Evolutionary conservation across 2,329 filamentous ascomycete genomes (phyloP), one percentile per base, ranked within the genome.

Genomic region (Endoconidiophora polonica): DNA sequence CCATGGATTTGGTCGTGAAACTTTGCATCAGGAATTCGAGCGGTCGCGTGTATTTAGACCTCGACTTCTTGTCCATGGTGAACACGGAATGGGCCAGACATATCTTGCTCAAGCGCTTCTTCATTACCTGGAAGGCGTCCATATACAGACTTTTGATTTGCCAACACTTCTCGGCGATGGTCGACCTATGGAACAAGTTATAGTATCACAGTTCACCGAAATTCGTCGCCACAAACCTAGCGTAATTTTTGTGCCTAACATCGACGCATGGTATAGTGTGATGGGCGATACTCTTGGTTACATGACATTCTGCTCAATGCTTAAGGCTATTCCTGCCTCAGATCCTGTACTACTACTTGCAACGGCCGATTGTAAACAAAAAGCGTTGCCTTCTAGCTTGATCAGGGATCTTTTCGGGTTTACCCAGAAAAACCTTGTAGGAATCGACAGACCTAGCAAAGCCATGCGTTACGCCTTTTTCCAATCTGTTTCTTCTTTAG

Each of bases 61-160:
- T 6, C 75, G 91, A 42, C 71, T 96, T 48, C 73, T 98, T 26
- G 81, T 98, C 50, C 76, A 79, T 40, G 91, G 91, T n/a, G 62
- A 72, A 7, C 71, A 78, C 42, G 91, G 91, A 7, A 96, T 96
- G 90, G 91, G 93, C 0, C 93, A 98, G 61, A 77, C 81, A 45
- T 95, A 98, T 59, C 70, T 98, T 38, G 80, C 86, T 26, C 80
- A 81, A 44, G 91, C 90, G 4, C 68, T 96, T 47, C 68, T 96
- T 55, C 86, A 94, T 62, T 81, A 94, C 60, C 82, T 98, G 49
- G 91, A 98, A 65, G 86, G 88, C 23, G 74, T 96, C 2, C 87
- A 96, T 65, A 85, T 98, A 2, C 88, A 96, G 62, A 87, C 83
- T 49, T 94, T 98, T 62, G 93, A 95, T 63, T 73, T 98, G 52